Percentiles rank a stretch among this genome's conserved stretches.
Evolutionary conservation across 306 rosid genomes (phyloP).

Genomic region (Malus sieversii): DNA sequence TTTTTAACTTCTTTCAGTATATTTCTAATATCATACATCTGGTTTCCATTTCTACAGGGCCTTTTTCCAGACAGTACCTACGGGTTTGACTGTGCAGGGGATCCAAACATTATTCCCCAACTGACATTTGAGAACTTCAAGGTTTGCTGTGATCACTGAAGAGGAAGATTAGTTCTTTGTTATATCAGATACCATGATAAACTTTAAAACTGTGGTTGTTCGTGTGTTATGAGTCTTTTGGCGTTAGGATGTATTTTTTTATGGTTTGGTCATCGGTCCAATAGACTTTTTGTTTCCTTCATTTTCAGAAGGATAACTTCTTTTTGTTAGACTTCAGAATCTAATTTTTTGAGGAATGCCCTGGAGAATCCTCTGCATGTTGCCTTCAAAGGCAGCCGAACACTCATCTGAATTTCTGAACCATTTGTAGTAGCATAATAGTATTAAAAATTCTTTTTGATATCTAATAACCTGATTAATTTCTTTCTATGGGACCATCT

Average conservation of each 20-base stretch:
- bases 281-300: background rate
- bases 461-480: background rate
- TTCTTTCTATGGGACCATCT: background rate
- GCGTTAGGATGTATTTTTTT: background rate
- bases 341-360: background rate
- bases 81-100: constrained; percentile 99
- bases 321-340: too few relatives aligned
- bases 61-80: constrained; percentile 90
- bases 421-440: background rate
- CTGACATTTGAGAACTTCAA: constrained; percentile 81
- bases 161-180: background rate
- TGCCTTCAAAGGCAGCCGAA: background rate
- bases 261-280: too few relatives aligned
- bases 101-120: constrained; percentile 82
- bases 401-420: background rate
- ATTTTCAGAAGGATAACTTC: background rate
- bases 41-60: constrained; percentile 41
- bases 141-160: constrained; percentile 37
- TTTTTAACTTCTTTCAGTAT: background rate
- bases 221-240: background rate
- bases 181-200: background rate
- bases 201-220: background rate
- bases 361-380: background rate
- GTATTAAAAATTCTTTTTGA: background rate
- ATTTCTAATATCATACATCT: background rate